phyloP scores from a whole-genome alignment of 2,329 filamentous ascomycete genomes.

The Arthrobotrys conoides region DNA sequence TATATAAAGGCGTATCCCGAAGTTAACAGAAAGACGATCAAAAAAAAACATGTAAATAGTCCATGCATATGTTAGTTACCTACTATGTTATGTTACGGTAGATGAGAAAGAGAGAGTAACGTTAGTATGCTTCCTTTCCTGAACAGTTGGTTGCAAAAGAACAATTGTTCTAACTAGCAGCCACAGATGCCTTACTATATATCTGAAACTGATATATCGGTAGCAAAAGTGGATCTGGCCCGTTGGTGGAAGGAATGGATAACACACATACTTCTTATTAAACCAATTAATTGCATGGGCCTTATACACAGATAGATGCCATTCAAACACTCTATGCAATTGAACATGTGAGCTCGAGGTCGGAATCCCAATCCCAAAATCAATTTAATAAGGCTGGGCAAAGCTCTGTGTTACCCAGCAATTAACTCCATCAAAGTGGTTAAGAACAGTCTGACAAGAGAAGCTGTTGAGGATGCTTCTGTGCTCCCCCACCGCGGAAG shows the following conservation, averaged over 20 bases:
- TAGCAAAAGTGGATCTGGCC: conserved; percentile 29
- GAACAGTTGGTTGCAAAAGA: background rate
- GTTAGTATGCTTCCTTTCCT: no score
- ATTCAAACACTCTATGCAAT: conserved; percentile 12
- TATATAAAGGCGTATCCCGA: background rate
- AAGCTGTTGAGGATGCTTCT: conserved; percentile 11
- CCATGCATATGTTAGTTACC: no score
- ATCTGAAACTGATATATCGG: conserved; percentile 30
- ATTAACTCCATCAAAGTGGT: conserved; percentile 1
- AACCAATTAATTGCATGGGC: background rate
- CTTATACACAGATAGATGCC: background rate
- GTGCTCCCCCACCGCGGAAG: conserved; percentile 18
- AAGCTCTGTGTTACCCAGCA: conserved; percentile 9
- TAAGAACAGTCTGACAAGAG: background rate
- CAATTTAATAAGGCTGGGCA: background rate
- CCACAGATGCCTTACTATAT: conserved; percentile 18
- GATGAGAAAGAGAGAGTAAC: background rate
- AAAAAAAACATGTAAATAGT: no score
- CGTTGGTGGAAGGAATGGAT: conserved; percentile 16
- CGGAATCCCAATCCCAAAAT: conserved; percentile 1
- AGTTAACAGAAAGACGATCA: background rate
- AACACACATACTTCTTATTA: conserved; percentile 1
- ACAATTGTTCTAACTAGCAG: conserved; percentile 8
- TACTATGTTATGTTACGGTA: background rate
- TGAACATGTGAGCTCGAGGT: background rate